phyloP scores from a whole-genome alignment of 1,139 yeast genomes.

The Diutina pseudorugosa region DNA sequence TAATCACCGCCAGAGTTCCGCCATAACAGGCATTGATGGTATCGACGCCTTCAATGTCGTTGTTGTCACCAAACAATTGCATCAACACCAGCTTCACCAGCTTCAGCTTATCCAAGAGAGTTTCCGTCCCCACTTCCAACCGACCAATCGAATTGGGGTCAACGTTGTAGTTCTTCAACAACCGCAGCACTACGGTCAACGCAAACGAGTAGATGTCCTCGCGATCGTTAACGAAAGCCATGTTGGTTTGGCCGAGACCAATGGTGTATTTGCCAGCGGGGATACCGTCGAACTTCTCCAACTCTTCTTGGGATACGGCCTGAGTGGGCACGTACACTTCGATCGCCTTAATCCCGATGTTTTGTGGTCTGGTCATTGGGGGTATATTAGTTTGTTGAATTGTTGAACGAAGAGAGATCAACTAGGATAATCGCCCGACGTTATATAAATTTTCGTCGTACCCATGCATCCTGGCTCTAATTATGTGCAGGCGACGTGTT shows the following conservation, averaged over 20 bases:
- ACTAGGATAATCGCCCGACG: not conserved
- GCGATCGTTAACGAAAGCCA: conserved; percentile 94
- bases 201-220: conserved; percentile 93
- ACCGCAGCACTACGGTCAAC: conserved; percentile 67
- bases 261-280: conserved; percentile 95
- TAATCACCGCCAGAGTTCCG: conserved; percentile 92
- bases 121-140: conserved; percentile 97
- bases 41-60: conserved; percentile 93
- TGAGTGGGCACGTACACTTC: conserved; percentile 79
- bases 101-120: conserved; percentile 92
- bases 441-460: not conserved
- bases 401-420: not conserved
- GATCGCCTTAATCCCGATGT: conserved; percentile 93
- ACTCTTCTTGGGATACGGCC: conserved; percentile 80
- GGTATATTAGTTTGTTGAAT: no score
- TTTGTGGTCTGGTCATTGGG: conserved; percentile 20
- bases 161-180: conserved; percentile 69
- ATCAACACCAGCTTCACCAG: conserved; percentile 92
- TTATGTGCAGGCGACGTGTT: not conserved
- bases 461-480: not conserved
- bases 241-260: conserved; percentile 96
- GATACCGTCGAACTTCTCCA: conserved; percentile 77
- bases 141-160: conserved; percentile 82
- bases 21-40: conserved; percentile 98
- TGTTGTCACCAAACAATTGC: conserved; percentile 84